A percentile compares a stretch with the other conserved stretches of the same genome.
These are phyloP conservation scores for Flueggea neowawraea DNA, from an alignment of 441 rosid genomes.

Conservation along the genomic window DNA sequence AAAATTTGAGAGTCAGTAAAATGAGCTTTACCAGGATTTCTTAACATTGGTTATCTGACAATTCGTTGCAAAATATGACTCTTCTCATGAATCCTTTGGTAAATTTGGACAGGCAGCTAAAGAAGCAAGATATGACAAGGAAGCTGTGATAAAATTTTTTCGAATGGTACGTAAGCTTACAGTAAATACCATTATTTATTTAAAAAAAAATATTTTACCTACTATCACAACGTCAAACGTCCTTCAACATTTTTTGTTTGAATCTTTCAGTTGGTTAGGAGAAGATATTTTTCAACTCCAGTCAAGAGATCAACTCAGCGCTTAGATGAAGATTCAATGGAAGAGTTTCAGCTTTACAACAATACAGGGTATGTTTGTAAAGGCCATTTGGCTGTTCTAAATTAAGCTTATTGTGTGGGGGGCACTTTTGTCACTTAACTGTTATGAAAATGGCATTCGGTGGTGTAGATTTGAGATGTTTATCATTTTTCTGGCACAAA, in stretches of 20 bases:
- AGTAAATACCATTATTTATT: constrained; percentile 3
- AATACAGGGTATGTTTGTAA: constrained; percentile 42
- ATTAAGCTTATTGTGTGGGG: too few species aligned
- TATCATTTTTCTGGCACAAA: not conserved
- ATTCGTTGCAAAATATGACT: too few species aligned
- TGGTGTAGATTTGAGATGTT: too few species aligned
- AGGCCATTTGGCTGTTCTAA: too few species aligned
- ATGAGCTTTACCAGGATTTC: too few species aligned
- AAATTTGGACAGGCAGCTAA: constrained; percentile 71
- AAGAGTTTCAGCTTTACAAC: constrained; percentile 69
- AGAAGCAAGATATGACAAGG: constrained; percentile 96
- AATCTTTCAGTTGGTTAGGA: constrained; percentile 70
- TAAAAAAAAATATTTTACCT: too few species aligned
- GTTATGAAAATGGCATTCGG: too few species aligned
- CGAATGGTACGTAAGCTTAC: constrained; percentile 50
- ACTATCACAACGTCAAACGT: too few species aligned
- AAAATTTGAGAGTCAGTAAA: too few species aligned
- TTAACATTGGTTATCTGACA: too few species aligned
- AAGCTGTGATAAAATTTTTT: constrained; percentile 81
- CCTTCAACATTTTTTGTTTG: constrained; percentile 11
- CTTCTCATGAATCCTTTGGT: constrained; percentile 8
- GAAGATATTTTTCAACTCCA: constrained; percentile 83
- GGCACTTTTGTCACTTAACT: too few species aligned
- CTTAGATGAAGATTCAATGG: constrained; percentile 62
- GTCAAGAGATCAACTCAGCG: constrained; percentile 56